A percentile compares a stretch with the other conserved stretches of the same genome.
Evolutionary conservation across 176 grass and related monocot species (phyloP).

Genomic region (Oryza coarctata): DNA sequence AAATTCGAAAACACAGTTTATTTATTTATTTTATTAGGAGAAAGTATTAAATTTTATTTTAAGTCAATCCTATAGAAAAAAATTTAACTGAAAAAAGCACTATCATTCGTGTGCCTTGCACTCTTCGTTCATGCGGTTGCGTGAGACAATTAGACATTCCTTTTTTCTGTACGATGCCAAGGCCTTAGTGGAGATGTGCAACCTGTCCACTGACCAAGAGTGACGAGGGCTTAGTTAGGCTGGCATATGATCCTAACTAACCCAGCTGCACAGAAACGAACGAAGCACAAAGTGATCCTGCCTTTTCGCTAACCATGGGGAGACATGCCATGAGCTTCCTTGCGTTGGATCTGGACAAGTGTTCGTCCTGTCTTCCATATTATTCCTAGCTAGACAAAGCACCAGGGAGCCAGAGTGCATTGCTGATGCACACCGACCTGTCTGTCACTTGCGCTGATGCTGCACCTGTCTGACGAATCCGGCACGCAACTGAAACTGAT

Average conservation of each 20-base stretch:
- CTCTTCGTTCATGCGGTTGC: neutral
- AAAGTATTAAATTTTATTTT: too few relatives aligned
- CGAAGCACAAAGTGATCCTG: neutral
- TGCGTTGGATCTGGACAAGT: neutral
- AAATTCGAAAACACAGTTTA: too few relatives aligned
- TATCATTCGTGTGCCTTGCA: neutral
- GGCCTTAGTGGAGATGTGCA: constrained; percentile 13
- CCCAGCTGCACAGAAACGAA: neutral
- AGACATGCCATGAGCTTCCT: neutral
- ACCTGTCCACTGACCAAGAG: constrained; percentile 18
- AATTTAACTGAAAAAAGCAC: too few relatives aligned
- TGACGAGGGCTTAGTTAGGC: constrained; percentile 24
- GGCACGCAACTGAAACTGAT: neutral
- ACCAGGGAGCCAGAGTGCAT: neutral
- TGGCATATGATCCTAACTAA: neutral
- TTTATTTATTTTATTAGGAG: too few relatives aligned
- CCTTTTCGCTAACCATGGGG: constrained; percentile 9
- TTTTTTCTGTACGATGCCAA: neutral
- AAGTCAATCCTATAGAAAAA: too few relatives aligned
- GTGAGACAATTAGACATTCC: neutral
- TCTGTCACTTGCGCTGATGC: neutral
- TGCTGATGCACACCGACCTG: neutral
- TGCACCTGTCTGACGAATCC: neutral
- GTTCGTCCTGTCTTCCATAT: neutral
- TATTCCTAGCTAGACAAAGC: neutral